phyloP scores from a whole-genome alignment of 116 monocot species.

The Dioscorea cayenensis region DNA sequence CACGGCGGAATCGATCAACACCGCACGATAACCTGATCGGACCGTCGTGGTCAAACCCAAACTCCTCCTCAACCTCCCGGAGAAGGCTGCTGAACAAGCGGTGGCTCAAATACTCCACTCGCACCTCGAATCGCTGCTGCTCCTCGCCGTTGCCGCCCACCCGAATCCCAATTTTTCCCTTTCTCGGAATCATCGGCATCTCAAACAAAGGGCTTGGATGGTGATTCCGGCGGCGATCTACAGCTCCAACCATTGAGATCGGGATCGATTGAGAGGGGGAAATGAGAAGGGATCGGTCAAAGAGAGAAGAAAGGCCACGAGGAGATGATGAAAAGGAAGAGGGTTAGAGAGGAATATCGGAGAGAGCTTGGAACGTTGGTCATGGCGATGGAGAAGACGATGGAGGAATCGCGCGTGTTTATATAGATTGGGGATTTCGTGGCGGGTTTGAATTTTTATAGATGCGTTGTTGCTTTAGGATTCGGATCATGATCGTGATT shows the following conservation, averaged over 20 bases:
- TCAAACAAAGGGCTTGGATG: not conserved
- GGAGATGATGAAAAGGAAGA: too few relatives aligned
- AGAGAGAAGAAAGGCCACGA: too few relatives aligned
- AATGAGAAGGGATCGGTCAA: too few relatives aligned
- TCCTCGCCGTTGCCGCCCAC: not conserved
- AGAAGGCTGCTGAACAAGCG: not conserved
- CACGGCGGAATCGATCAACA: not conserved
- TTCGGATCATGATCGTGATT: too few relatives aligned
- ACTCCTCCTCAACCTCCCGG: not conserved
- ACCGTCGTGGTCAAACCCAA: not conserved
- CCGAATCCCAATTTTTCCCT: not conserved
- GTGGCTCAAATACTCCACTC: not conserved
- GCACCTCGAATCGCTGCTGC: slow-evolving; percentile 7
- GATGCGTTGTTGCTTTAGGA: too few relatives aligned
- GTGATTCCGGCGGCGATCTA: not conserved
- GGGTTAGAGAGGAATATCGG: too few relatives aligned
- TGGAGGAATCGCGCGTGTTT: too few relatives aligned
- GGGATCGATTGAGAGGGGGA: not conserved
- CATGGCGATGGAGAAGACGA: too few relatives aligned
- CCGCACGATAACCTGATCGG: not conserved
- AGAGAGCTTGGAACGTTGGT: too few relatives aligned
- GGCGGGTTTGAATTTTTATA: too few relatives aligned
- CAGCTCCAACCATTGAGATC: not conserved
- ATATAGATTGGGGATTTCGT: too few relatives aligned
- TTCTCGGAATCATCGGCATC: not conserved